Evolutionary conservation across 1,139 yeast species (phyloP), one percentile per base, ranked within the genome.

Genomic region (Suhomyces bokatorum): DNA sequence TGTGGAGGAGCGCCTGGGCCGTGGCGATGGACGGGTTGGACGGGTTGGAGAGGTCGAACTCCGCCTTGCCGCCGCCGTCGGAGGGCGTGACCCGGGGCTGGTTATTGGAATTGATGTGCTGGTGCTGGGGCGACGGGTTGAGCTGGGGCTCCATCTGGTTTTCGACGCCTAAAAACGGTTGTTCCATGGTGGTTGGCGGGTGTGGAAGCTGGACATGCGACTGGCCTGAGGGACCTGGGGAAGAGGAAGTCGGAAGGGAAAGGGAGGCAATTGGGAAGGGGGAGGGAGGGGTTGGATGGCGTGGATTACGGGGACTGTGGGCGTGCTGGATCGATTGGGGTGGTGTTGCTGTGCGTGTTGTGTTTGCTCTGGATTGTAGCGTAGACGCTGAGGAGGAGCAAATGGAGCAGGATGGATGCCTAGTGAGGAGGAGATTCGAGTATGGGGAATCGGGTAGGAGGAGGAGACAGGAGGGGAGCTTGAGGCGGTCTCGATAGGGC

Each of bases 121-220:
- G 44, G 31, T 37, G 51, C 22, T 51, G 53, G 14, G 50, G 50
- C 26, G 46, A 40, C 27, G 39, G 42, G 42, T 51, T 52, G 33
- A 58, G 47, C 46, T 56, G 63, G 31, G 59, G 55, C 39, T 62
- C 67, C 47, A 63, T 52, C 39, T 51, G 62, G 36, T 60, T 52
- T 39, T 66, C 72, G 35, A 62, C 69, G 29, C 62, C 56, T 47
- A 66, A 59, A 56, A 60, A 67, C 50, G 62, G 70, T 49, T 66
- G 73, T 48, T 69, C 73, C 73, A 67, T 66, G 32, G 36, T 54
- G n/a, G n/a, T 12, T 28, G 30, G 14, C n/a, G 29, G 12, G 15
- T 29, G 38, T 34, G 35, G 24, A 32, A 22, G 35, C 6, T 4
- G 35, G 30, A 32, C 41, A 38, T 38, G 41, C 36, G 36, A 27